These are phyloP conservation scores for Gloeophyllum trabeum DNA, from an alignment of 768 basidiomycete species.

Conservation along the genomic window DNA sequence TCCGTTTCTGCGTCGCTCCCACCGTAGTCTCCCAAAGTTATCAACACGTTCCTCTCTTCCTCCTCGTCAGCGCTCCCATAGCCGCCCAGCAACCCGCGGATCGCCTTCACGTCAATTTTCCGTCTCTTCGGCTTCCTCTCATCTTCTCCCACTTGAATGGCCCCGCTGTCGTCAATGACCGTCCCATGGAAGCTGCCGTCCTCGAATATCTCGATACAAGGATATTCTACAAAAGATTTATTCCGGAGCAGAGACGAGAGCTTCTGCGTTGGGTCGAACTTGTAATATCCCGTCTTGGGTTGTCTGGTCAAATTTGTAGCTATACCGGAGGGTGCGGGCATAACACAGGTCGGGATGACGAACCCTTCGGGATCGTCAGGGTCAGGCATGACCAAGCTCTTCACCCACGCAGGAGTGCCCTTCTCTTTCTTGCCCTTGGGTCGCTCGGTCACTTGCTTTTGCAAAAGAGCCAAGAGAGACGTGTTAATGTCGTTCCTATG, in stretches of 20 bases:
- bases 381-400: slow-evolving; percentile 37
- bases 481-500: slow-evolving; percentile 48
- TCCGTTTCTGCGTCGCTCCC: slow-evolving; percentile 33
- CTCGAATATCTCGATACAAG: slow-evolving; percentile 70
- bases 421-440: slow-evolving; percentile 31
- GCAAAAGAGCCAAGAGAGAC: slow-evolving; percentile 40
- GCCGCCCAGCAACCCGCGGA: slow-evolving; percentile 44
- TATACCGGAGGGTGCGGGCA: slow-evolving; percentile 24
- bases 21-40: slow-evolving; percentile 31
- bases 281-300: slow-evolving; percentile 31
- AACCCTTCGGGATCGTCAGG: slow-evolving; percentile 47
- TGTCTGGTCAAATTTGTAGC: neutral
- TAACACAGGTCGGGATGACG: slow-evolving; percentile 45
- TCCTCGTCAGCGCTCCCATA: slow-evolving; percentile 44
- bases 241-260: slow-evolving; percentile 39
- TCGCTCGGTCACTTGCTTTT: slow-evolving; percentile 31
- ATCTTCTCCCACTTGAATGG: slow-evolving; percentile 23
- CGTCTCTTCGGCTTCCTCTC: slow-evolving; percentile 39
- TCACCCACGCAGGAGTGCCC: slow-evolving; percentile 42
- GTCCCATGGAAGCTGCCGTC: slow-evolving; percentile 45
- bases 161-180: slow-evolving; percentile 44
- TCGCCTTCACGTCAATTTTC: slow-evolving; percentile 40
- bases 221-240: slow-evolving; percentile 74
- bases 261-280: slow-evolving; percentile 37
- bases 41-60: slow-evolving; percentile 22